Conservation (phyloP, 2,329 filamentous ascomycete genomes). For the Claviceps fusiformis region DNA sequence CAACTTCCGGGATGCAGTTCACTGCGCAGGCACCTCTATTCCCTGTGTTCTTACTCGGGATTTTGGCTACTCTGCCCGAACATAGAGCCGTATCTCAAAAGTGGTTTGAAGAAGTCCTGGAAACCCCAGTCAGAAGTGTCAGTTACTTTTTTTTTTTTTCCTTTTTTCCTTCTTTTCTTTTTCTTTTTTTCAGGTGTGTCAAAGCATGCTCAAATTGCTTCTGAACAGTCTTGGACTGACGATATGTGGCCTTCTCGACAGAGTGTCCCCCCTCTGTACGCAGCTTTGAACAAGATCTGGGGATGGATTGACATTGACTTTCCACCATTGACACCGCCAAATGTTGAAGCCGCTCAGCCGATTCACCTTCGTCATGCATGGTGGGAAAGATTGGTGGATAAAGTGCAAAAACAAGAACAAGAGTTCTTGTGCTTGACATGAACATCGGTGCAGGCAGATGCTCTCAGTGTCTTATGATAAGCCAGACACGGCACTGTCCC, state of each 20-base stretch:
- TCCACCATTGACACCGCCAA: constrained; percentile 6
- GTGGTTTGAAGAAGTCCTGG: constrained; percentile 25
- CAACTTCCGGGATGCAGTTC: constrained; percentile 25
- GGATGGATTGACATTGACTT: constrained; percentile 20
- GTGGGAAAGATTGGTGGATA: constrained; percentile 26
- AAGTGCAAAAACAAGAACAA: constrained; percentile 17
- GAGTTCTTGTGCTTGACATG: constrained; percentile 27
- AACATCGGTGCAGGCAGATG: constrained; percentile 1
- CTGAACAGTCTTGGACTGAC: not conserved
- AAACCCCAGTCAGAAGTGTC: constrained; percentile 26
- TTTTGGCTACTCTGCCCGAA: constrained; percentile 17
- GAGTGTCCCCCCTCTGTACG: constrained; percentile 27
- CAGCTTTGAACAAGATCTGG: constrained; percentile 21
- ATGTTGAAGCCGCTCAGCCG: constrained; percentile 8
- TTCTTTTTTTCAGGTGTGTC: not conserved
- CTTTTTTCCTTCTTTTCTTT: not conserved
- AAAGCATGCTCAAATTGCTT: not conserved
- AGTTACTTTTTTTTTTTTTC: constrained; percentile 11
- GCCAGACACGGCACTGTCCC: constrained; percentile 25
- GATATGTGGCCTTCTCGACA: constrained; percentile 6
- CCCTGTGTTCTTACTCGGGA: constrained; percentile 26
- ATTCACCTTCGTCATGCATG: constrained; percentile 20
- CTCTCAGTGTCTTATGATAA: constrained; percentile 2
- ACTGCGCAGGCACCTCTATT: constrained; percentile 28
- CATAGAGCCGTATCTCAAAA: constrained; percentile 16